Evolutionary conservation across 106 monocot species (phyloP), one percentile per base, ranked within the genome.

Genomic region (Iris macrosiphon): DNA sequence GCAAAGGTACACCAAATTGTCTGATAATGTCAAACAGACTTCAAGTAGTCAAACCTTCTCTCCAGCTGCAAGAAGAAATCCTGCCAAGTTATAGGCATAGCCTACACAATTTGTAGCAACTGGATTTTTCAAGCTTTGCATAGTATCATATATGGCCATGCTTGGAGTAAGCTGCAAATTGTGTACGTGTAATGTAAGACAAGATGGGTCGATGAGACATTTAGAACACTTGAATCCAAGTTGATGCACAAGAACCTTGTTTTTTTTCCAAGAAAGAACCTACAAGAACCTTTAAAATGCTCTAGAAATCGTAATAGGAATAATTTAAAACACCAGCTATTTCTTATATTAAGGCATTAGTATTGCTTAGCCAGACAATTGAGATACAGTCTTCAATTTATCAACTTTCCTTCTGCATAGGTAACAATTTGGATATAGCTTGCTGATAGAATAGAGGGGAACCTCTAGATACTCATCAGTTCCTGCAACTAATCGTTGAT

Each of bases 31-130:
- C 44, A 40, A 52, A 57, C 4, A 46, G 6, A 21, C 7, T 38
- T 54, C 15, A 50, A 68, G 49, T 28, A 25, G 26, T 19, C 61
- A 53, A 49, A 95, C 94, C 89, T 95, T 95, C 39, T 89, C 85
- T 74, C 94, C 94, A 69, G 94, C 94, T 15, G 94, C 94, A 52
- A 95, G 89, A 74, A 95, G 73, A 82, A 95, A 95, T 50, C 76
- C 94, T 40, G 94, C 79, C 55, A 95, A 60, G 62, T 95, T 85
- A 71, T 82, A 95, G 38, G 94, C 94, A 79, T 82, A 85, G 15
- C 94, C 94, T 4, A 95, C 68, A 64, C 94, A 95, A 17, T 89
- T 75, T 8, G 94, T 95, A 18, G 60, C 76, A 43, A 95, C 82
- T 38, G 81, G 62, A 63, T 82, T 89, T 64, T 84, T 82, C 57